Conservation (phyloP, 192 early-diverging fungal genomes). For the Mortierella claussenii region DNA sequence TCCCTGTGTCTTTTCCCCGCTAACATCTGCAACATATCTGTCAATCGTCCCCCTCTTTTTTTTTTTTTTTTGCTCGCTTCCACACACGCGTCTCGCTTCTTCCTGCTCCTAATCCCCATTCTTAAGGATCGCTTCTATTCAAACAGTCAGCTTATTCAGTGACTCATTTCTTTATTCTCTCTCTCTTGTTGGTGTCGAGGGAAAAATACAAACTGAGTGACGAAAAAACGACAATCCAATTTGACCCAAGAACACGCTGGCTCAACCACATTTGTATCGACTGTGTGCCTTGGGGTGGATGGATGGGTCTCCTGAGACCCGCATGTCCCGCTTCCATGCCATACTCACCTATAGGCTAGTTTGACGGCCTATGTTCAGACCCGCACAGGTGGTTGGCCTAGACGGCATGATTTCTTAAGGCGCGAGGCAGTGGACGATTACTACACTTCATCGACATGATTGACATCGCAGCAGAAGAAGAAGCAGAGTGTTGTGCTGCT, state of each 20-base stretch:
- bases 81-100: not conserved
- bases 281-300: not conserved
- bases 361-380: not conserved
- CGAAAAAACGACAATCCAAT: too few species aligned
- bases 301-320: not conserved
- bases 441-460: too few species aligned
- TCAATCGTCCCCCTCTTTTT: slow-evolving; percentile 1
- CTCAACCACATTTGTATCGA: not conserved
- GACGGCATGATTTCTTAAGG: not conserved
- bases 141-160: not conserved
- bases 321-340: not conserved
- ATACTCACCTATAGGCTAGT: slow-evolving; percentile 7
- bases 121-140: slow-evolving; percentile 1
- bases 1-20: slow-evolving; percentile 8
- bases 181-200: not conserved
- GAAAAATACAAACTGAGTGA: not conserved
- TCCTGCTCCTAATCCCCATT: slow-evolving; percentile 17
- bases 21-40: not conserved
- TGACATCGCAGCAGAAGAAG: too few species aligned
- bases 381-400: too few species aligned
- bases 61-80: slow-evolving; percentile 3
- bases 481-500: too few species aligned
- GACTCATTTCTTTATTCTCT: not conserved
- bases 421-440: too few species aligned
- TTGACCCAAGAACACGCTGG: slow-evolving; percentile 15